Base-by-base conservation (phyloP, 2,329 filamentous ascomycete species). In the Pestalotiopsis sp. region DNA sequence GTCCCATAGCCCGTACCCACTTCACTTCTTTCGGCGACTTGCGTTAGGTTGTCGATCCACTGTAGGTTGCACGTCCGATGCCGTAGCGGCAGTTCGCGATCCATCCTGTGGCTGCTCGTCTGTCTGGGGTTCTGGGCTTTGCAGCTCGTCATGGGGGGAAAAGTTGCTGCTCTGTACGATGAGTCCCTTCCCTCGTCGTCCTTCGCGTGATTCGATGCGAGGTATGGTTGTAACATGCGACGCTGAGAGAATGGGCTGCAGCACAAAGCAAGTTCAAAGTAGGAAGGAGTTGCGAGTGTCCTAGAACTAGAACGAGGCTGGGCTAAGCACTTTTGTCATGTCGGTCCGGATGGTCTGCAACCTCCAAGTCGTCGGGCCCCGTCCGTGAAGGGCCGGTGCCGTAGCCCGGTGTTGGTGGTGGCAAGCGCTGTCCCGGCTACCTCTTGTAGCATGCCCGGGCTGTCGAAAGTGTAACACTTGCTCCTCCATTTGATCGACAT, bases 71-170 rank as follows among this genome's bases (percentile, higher is more conserved):
- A 62, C 59, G 27, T 62, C 59, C 59, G 59, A 62, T 62, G 59
- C 59, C 59, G 59, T 62, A 20, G 59, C 59, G 59, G 59, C 31
- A 62, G 59, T 62, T 62, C 59, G 59, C 36, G 59, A 39, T 39
- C 31, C 31, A 62, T 36, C 38, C 14, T 62, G 59, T 62, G 59
- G 59, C 59, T 62, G 25, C n/a, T 62, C 59, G 36, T 62, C 59
- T 62, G 59, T 62, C 59, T 62, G 59, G 59, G 59, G 59, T 38
- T 62, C 27, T 62, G 59, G 59, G 59, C 59, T 62, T 62, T n/a
- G 59, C 31, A 36, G 27, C 57, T 59, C 27, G 57, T 59, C 23
- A 59, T 59, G 57, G 57, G 23, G 23, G 23, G 23, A 17, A 14
- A n/a, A n/a, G 41, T 17, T 45, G 41, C 41, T 45, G 13, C 14